Conservation (phyloP, 2,329 filamentous ascomycete genomes). For the Eutypella sp. region DNA sequence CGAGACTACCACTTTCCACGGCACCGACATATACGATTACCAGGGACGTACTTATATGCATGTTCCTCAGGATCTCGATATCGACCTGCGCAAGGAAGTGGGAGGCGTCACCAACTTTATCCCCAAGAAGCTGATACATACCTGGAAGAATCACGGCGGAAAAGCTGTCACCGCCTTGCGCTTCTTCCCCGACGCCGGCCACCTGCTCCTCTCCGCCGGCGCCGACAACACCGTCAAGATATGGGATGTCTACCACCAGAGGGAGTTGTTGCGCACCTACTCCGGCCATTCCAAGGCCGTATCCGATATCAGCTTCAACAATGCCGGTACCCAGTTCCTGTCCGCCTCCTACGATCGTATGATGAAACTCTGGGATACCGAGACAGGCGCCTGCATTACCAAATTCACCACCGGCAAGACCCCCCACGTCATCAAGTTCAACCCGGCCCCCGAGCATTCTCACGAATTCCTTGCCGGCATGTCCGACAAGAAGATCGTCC, state of each 20-base stretch:
- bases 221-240: slow-evolving; percentile 90
- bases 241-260: slow-evolving; percentile 89
- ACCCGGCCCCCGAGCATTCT: slow-evolving; percentile 68
- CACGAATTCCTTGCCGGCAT: slow-evolving; percentile 95
- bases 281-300: slow-evolving; percentile 85
- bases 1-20: slow-evolving; percentile 86
- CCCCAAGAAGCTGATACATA: slow-evolving; percentile 88
- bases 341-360: slow-evolving; percentile 89
- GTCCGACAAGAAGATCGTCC: slow-evolving; percentile 98
- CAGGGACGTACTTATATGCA: slow-evolving; percentile 98
- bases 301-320: slow-evolving; percentile 85
- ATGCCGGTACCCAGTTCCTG: slow-evolving; percentile 76
- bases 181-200: slow-evolving; percentile 84
- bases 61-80: slow-evolving; percentile 81
- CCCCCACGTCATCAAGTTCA: slow-evolving; percentile 91
- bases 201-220: slow-evolving; percentile 82
- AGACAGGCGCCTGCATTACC: slow-evolving; percentile 81
- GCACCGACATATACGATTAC: slow-evolving; percentile 80
- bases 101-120: slow-evolving; percentile 84
- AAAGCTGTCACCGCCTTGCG: slow-evolving; percentile 84
- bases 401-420: slow-evolving; percentile 93
- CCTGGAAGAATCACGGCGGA: slow-evolving; percentile 75
- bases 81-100: slow-evolving; percentile 76
- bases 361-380: slow-evolving; percentile 98
- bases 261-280: slow-evolving; percentile 86